Percentiles rank a stretch among this genome's conserved stretches.
phyloP scores from a whole-genome alignment of 257 asterid genomes.

The Solanum chiquidenum region DNA sequence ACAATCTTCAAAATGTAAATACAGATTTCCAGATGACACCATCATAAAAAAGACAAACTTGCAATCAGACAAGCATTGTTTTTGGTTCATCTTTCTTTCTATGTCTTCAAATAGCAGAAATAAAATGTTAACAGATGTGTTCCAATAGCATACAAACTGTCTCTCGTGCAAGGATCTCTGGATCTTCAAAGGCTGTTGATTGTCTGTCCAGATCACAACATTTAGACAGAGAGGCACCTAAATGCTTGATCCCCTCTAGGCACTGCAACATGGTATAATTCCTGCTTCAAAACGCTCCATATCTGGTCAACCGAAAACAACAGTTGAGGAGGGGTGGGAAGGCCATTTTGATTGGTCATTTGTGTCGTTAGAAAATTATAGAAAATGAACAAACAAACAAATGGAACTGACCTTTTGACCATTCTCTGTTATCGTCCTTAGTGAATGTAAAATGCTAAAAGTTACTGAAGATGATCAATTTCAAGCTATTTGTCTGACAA shows the following conservation, averaged over 20 bases:
- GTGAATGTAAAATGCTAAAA: background rate
- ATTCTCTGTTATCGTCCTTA: slow-evolving; percentile 46
- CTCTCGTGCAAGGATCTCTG: slow-evolving; percentile 90
- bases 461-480: background rate
- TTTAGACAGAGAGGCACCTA: slow-evolving; percentile 68
- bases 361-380: background rate
- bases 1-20: background rate
- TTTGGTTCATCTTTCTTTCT: background rate
- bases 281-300: slow-evolving; percentile 68
- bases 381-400: background rate
- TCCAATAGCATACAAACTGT: slow-evolving; percentile 74
- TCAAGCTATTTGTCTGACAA: background rate
- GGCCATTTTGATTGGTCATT: background rate
- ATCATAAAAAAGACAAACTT: background rate
- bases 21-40: background rate
- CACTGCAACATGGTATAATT: slow-evolving; percentile 84
- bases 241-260: slow-evolving; percentile 82
- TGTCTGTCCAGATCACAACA: slow-evolving; percentile 71
- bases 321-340: background rate
- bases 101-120: background rate
- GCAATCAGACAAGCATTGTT: background rate
- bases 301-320: slow-evolving; percentile 29
- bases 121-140: background rate
- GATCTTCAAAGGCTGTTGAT: slow-evolving; percentile 78
- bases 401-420: slow-evolving; percentile 49